Conservation (phyloP, 139 green algal species). For the Chlorella sp. region DNA sequence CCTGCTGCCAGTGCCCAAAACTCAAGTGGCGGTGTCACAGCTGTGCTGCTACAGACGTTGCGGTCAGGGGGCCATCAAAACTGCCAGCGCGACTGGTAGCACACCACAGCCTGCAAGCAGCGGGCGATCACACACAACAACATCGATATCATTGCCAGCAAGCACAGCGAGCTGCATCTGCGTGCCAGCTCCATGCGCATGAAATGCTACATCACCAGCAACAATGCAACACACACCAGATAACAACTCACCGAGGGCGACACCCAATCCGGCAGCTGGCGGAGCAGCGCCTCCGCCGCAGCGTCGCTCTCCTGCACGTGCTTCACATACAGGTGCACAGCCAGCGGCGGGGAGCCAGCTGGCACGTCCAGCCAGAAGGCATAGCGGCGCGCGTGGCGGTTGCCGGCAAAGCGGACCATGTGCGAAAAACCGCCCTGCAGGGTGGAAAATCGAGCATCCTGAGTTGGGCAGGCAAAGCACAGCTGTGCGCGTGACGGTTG, state of each 20-base stretch:
- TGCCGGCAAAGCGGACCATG: slow-evolving; percentile 49
- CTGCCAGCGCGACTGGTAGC: slow-evolving; percentile 34
- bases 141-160: no score
- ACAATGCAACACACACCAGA: no score
- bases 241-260: background rate
- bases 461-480: no score
- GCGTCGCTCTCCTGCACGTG: slow-evolving; percentile 21
- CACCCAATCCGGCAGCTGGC: slow-evolving; percentile 25
- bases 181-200: no score
- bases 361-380: slow-evolving; percentile 51
- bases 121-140: no score
- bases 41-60: no score
- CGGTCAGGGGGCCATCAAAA: background rate
- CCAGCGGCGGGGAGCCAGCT: background rate
- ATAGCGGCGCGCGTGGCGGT: slow-evolving; percentile 9
- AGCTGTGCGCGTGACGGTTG: no score
- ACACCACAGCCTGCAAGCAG: background rate
- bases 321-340: background rate
- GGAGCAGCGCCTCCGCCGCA: background rate
- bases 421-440: slow-evolving; percentile 22
- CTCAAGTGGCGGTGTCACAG: no score
- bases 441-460: background rate
- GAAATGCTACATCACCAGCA: no score
- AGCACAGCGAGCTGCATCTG: no score
- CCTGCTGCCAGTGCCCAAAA: no score